phyloP scores from a whole-genome alignment of 2,329 filamentous ascomycete species.

The Chaetomium globosum region DNA sequence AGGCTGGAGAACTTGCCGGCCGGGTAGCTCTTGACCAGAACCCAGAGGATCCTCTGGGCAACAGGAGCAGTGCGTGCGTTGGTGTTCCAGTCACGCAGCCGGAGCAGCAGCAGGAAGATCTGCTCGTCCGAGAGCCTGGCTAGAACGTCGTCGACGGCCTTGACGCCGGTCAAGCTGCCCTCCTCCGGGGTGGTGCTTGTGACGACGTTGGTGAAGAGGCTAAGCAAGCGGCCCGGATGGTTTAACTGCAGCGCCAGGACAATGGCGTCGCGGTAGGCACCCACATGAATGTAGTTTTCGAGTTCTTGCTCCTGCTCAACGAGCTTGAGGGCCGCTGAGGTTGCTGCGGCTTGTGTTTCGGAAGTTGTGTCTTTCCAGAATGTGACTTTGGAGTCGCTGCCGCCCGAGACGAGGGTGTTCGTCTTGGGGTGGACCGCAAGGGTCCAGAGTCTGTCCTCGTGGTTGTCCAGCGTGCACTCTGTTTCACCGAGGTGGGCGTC shows the following conservation, averaged over 20 bases:
- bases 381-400: slow-evolving; percentile 87
- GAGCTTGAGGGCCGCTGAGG: slow-evolving; percentile 72
- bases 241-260: slow-evolving; percentile 90
- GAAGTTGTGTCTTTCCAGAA: slow-evolving; percentile 95
- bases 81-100: slow-evolving; percentile 95
- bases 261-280: slow-evolving; percentile 90
- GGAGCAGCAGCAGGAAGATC: slow-evolving; percentile 76
- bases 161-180: slow-evolving; percentile 65
- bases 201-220: slow-evolving; percentile 80
- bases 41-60: slow-evolving; percentile 81
- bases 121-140: slow-evolving; percentile 80
- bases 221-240: slow-evolving; percentile 83
- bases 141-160: slow-evolving; percentile 80
- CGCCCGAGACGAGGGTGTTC: slow-evolving; percentile 82
- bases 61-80: slow-evolving; percentile 85
- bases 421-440: slow-evolving; percentile 70
- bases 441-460: slow-evolving; percentile 94
- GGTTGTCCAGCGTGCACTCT: slow-evolving; percentile 91
- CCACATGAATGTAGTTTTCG: slow-evolving; percentile 85
- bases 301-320: slow-evolving; percentile 91
- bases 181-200: slow-evolving; percentile 62
- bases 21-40: slow-evolving; percentile 78
- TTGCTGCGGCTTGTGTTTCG: slow-evolving; percentile 73
- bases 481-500: slow-evolving; percentile 82
- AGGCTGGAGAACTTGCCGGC: slow-evolving; percentile 74